Conservation (phyloP, 352 stramenopile species). For the Blastocystis sp. region DNA sequence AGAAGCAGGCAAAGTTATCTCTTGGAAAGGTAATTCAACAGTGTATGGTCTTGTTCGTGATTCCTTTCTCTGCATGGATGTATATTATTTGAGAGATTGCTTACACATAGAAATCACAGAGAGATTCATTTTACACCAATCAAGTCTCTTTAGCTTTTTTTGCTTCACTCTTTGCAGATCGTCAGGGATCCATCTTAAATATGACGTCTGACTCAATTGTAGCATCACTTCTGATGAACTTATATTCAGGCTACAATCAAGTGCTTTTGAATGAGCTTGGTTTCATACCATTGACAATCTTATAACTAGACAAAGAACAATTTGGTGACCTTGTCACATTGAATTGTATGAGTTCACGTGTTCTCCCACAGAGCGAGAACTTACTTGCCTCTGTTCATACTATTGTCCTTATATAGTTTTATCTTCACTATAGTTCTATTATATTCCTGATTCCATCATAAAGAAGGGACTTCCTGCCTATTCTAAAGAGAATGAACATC, state of each 20-base stretch:
- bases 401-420: background rate
- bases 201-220: background rate
- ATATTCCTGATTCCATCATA: background rate
- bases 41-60: conserved; percentile 23
- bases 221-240: background rate
- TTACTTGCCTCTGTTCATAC: conserved; percentile 13
- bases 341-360: background rate
- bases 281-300: background rate
- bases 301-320: background rate
- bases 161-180: conserved; percentile 38
- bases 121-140: background rate
- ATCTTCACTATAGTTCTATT: background rate
- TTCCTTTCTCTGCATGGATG: conserved; percentile 33
- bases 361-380: background rate
- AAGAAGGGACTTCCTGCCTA: background rate
- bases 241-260: conserved; percentile 45
- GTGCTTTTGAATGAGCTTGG: background rate
- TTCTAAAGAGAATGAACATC: background rate
- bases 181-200: conserved; percentile 45
- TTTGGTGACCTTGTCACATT: background rate
- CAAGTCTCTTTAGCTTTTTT: conserved; percentile 35
- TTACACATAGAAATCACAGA: background rate
- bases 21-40: background rate
- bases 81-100: background rate
- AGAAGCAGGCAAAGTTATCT: background rate